These are phyloP conservation scores for Tolypocladium capitatum DNA, from an alignment of 2,329 filamentous ascomycete species.

Conservation along the genomic window DNA sequence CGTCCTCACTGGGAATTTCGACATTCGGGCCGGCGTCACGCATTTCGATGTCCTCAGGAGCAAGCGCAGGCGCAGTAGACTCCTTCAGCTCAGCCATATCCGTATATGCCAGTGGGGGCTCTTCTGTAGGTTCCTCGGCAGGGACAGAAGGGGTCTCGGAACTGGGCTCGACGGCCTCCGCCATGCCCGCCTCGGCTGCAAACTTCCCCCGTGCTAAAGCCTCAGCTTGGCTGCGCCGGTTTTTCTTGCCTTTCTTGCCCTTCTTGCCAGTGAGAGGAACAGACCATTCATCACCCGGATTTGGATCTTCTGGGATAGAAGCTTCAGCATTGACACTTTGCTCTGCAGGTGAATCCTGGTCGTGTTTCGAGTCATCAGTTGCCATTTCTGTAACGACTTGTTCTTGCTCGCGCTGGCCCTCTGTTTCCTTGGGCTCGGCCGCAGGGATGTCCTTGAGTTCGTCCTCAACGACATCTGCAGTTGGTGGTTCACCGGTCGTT, in stretches of 20 bases:
- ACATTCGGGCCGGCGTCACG: not conserved
- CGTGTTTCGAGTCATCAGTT: not conserved
- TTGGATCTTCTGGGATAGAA: constrained; percentile 1
- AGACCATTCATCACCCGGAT: constrained; percentile 4
- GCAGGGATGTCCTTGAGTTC: not conserved
- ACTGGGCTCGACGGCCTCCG: not conserved
- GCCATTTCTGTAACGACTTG: not conserved
- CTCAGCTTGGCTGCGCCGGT: constrained; percentile 3
- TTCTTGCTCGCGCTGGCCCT: not conserved
- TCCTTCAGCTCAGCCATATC: not conserved
- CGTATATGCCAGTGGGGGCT: not conserved
- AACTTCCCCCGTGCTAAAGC: not conserved
- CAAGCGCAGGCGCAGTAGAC: not conserved
- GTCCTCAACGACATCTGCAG: not conserved
- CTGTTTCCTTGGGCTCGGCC: not conserved
- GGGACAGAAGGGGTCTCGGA: not conserved
- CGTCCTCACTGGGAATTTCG: not conserved
- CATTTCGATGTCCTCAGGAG: not conserved
- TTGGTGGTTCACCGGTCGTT: not conserved
- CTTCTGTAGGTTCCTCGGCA: not conserved
- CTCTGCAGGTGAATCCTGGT: not conserved
- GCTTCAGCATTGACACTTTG: constrained; percentile 1
- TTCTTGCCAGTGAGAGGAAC: constrained; percentile 7
- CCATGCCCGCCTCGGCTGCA: not conserved
- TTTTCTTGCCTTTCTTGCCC: constrained; percentile 9